Evolutionary conservation across 371 early-diverging fungal species (phyloP), one percentile per base, ranked within the genome.

Genomic region (Dichotomocladium elegans): DNA sequence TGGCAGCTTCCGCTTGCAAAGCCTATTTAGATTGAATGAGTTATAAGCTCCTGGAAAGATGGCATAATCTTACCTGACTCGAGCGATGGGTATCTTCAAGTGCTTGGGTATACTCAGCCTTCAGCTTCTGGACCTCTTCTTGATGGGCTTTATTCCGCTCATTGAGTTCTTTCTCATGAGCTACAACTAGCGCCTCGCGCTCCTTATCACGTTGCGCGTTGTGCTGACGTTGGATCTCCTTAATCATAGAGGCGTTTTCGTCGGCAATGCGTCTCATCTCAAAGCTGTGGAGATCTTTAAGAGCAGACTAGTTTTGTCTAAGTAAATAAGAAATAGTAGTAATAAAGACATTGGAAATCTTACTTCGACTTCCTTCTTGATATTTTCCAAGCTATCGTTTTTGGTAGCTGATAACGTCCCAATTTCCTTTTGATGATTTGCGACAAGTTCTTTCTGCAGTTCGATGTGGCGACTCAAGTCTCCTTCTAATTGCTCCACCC

Each of bases 341-440:
- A n/a, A n/a, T n/a, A n/a, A n/a, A n/a, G n/a, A n/a, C n/a, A n/a
- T n/a, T n/a, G n/a, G 10, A 15, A n/a, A 21, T 5, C 15, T 12
- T 26, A 68, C 72, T 31, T 68, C 62, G 42, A 69, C 57, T 53
- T 72, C 73, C 21, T 59, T 55, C 37, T 61, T 66, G 47, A 72
- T 66, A 5, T 53, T 41, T 15, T 61, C 57, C 49, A 74, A 29
- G 40, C 63, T 53, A 14, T 63, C 44, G 17, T 63, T 64, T 12
- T 60, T 48, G 9, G 64, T 66, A 10, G 40, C 28, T 0, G 49
- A 28, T 9, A 74, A 28, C 1, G 21, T 25, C 12, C 63, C 61
- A 17, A 67, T 14, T 34, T 70, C 65, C 5, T 47, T 25, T 30
- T 62, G 57, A 34, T 74, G 64, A 26, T 67, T 50, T 21, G 53